These are phyloP conservation scores for Magnaporthiopsis incrustans DNA, from an alignment of 2,329 filamentous ascomycete genomes.

Conservation along the genomic window DNA sequence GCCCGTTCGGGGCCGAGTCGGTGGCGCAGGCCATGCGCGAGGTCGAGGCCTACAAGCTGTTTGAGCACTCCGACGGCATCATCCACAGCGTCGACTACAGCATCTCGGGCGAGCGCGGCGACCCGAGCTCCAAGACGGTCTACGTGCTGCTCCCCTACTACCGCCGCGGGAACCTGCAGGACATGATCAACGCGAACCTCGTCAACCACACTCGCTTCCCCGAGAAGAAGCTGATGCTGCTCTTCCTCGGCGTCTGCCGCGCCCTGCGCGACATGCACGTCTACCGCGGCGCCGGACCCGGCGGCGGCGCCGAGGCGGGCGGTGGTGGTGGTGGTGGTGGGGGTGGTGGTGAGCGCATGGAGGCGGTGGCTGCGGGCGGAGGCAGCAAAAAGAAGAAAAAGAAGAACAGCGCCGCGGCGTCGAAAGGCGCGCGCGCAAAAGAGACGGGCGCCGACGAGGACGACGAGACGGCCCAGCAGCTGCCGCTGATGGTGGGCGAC, in stretches of 20 bases:
- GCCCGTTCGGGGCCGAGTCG: constrained; percentile 94
- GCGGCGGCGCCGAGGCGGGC: constrained; percentile 14
- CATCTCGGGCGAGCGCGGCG: constrained; percentile 62
- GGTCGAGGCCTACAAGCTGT: constrained; percentile 92
- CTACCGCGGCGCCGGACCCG: constrained; percentile 50
- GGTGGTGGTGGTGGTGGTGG: no score
- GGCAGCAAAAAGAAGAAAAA: constrained; percentile 22
- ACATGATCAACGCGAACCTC: constrained; percentile 96
- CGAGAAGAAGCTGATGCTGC: constrained; percentile 75
- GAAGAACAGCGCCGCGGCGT: constrained; percentile 14
- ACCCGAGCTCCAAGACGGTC: constrained; percentile 74
- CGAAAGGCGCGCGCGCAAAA: constrained; percentile 24
- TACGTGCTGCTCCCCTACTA: constrained; percentile 97
- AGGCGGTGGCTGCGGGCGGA: constrained; percentile 37
- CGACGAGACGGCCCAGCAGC: constrained; percentile 66
- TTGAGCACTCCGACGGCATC: constrained; percentile 74
- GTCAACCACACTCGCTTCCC: constrained; percentile 91
- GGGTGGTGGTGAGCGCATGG: constrained; percentile 37
- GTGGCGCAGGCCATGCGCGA: constrained; percentile 93
- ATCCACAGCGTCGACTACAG: constrained; percentile 79
- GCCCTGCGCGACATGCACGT: constrained; percentile 88
- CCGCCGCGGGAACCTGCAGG: constrained; percentile 87
- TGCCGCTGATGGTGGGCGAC: constrained; percentile 76
- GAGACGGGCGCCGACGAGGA: constrained; percentile 45
- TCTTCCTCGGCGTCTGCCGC: constrained; percentile 87